A percentile compares a stretch with the other conserved stretches of the same genome.
Conservation (phyloP, 352 stramenopile species). For the Aphanomyces invadans region DNA sequence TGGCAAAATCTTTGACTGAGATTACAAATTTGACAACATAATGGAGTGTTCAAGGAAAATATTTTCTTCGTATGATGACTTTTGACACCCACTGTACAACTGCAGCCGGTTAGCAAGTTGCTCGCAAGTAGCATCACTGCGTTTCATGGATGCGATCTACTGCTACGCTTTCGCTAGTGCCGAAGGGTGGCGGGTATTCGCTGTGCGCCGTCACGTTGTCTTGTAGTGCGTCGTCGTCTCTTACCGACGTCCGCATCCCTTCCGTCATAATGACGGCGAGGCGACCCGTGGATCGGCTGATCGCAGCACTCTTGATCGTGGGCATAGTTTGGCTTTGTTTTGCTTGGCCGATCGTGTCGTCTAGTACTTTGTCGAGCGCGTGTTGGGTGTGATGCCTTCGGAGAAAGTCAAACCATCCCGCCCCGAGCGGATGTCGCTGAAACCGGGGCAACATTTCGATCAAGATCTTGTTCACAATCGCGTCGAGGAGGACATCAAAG, state of each 20-base stretch:
- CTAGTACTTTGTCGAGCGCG: not conserved
- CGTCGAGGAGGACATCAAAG: slow-evolving; percentile 13
- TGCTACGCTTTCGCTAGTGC: too few relatives aligned
- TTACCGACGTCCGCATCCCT: not conserved
- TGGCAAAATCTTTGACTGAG: not conserved
- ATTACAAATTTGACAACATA: too few relatives aligned
- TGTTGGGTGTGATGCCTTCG: not conserved
- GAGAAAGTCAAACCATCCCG: not conserved
- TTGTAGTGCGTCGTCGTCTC: not conserved
- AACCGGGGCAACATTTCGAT: slow-evolving; percentile 5
- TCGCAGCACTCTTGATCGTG: not conserved
- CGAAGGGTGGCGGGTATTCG: too few relatives aligned
- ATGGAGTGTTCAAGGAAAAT: not conserved
- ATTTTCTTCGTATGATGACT: not conserved
- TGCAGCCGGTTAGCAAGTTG: too few relatives aligned
- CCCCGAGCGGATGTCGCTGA: not conserved
- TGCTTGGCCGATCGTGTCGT: not conserved
- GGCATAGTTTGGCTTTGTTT: not conserved
- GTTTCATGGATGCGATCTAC: too few relatives aligned
- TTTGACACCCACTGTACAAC: not conserved
- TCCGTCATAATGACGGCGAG: not conserved
- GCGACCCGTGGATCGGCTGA: not conserved
- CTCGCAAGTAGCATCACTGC: too few relatives aligned
- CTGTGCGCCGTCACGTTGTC: too few relatives aligned
- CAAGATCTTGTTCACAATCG: not conserved